phyloP scores from a whole-genome alignment of 108 stramenopile species.

The Fragilaria radians region DNA sequence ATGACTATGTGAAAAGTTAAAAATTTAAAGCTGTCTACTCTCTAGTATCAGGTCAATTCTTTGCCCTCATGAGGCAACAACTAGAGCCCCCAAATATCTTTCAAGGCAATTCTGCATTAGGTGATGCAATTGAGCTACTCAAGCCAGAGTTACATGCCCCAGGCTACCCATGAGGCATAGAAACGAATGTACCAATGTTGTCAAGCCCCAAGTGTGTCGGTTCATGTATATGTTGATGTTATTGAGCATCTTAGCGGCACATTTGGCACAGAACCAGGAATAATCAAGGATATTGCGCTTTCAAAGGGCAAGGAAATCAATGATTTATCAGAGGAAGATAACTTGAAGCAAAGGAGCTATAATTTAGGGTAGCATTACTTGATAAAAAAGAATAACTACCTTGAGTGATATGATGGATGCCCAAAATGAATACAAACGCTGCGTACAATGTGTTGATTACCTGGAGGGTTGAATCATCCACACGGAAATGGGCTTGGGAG shows the following conservation, averaged over 20 bases:
- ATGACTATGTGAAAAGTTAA: too few species aligned
- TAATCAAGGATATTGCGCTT: background rate
- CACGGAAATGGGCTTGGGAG: background rate
- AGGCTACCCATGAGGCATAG: background rate
- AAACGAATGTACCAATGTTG: background rate
- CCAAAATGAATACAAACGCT: slow-evolving; percentile 15
- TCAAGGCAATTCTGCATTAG: too few species aligned
- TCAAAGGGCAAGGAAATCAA: background rate
- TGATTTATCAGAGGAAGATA: background rate
- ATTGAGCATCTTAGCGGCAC: background rate
- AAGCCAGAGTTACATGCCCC: too few species aligned
- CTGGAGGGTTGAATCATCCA: background rate
- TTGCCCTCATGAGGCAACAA: too few species aligned
- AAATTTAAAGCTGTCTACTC: too few species aligned
- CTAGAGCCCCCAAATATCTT: too few species aligned
- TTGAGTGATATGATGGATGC: slow-evolving; percentile 14
- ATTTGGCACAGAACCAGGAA: background rate
- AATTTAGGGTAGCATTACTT: background rate
- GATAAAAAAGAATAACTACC: background rate
- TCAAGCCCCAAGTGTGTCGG: background rate
- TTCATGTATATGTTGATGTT: background rate
- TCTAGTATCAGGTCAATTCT: too few species aligned
- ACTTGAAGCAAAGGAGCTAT: background rate
- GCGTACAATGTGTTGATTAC: slow-evolving; percentile 7
- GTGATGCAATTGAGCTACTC: too few species aligned